Evolutionary conservation across 495 filamentous ascomycete species (phyloP), one percentile per base, ranked within the genome.

Genomic region (Penicillium pulvis): DNA sequence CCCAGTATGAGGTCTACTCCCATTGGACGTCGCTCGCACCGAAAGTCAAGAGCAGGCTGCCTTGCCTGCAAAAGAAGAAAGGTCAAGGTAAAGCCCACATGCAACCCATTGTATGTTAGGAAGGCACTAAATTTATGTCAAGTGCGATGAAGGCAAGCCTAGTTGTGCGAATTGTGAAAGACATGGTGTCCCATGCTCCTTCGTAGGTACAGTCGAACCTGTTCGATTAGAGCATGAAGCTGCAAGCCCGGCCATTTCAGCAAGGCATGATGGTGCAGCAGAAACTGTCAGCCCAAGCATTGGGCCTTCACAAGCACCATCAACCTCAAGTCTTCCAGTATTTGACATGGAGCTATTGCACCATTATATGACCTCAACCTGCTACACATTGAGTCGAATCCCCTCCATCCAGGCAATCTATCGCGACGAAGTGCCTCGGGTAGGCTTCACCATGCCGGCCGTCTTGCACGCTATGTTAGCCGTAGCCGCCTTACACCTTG

Each of bases 341-440:
- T 44, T 43, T 19, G 51, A 54, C 12, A 54, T 54, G 51, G 51
- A 44, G 12, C 51, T 54, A 7, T 54, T 54, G n/a, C 51, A 54
- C 12, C 35, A 54, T 17, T 54, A 54, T n/a, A 44, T 44, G 51
- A 16, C 30, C 24, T 54, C 51, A 30, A 54, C 51, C 6, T 54
- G 51, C 16, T 54, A 43, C 41, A 54, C 51, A 23, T 30, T 54
- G 16, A 24, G n/a, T 3, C 51, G 36, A n/a, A 44, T 26, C 31
- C 39, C 51, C 12, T 17, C 33, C 17, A 19, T 54, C 14, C 51
- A 54, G 39, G 51, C 51, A 43, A 26, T 54, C 3, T 54, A 23
- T 36, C 51, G 51, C 3, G 51, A 54, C 23, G 51, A 54, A 44
- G 39, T 31, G 4, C 51, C 51, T 11, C 36, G 39, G 7, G 51